A percentile compares a stretch with the other conserved stretches of the same genome.
Evolutionary conservation across 1,284 basidiomycete genomes (phyloP).

Genomic region (Lentinus polychrous): DNA sequence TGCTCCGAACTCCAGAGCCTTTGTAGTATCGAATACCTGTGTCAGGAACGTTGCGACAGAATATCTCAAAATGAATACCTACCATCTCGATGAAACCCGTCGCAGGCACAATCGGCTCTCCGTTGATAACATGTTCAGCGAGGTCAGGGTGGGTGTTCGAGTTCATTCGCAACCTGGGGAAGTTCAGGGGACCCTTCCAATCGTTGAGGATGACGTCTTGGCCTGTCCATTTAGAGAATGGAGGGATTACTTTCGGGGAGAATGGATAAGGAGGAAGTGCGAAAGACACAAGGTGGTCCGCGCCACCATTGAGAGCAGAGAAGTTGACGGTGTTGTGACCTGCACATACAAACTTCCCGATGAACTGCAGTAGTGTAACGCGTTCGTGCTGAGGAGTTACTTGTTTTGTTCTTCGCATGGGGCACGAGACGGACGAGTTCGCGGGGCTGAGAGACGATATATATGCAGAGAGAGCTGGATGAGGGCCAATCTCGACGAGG

Average conservation of each 20-base stretch:
- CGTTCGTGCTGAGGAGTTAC: background rate
- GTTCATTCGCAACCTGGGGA: slow-evolving; percentile 27
- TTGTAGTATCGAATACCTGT: too few species aligned
- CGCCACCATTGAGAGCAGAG: background rate
- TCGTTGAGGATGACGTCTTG: slow-evolving; percentile 11
- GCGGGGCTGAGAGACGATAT: slow-evolving; percentile 18
- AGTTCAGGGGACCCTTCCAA: slow-evolving; percentile 28
- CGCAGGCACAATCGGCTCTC: slow-evolving; percentile 37
- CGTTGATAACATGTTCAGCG: slow-evolving; percentile 33
- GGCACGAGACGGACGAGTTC: slow-evolving; percentile 21
- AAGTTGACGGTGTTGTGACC: background rate
- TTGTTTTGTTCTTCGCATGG: slow-evolving; percentile 23
- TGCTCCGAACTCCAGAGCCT: slow-evolving; percentile 21
- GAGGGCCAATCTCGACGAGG: slow-evolving; percentile 30
- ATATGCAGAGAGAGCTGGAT: slow-evolving; percentile 30
- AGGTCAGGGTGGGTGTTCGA: slow-evolving; percentile 29
- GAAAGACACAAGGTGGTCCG: slow-evolving; percentile 1
- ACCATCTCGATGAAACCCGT: slow-evolving; percentile 40
- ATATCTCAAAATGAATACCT: slow-evolving; percentile 1
- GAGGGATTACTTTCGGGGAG: slow-evolving; percentile 11
- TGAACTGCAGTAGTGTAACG: background rate
- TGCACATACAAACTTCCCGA: background rate
- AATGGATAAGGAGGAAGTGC: slow-evolving; percentile 13
- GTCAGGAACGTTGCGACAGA: background rate
- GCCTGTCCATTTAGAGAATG: slow-evolving; percentile 9